Evolutionary conservation across 2,329 filamentous ascomycete genomes (phyloP).

Genomic region (Fusarium sp.): DNA sequence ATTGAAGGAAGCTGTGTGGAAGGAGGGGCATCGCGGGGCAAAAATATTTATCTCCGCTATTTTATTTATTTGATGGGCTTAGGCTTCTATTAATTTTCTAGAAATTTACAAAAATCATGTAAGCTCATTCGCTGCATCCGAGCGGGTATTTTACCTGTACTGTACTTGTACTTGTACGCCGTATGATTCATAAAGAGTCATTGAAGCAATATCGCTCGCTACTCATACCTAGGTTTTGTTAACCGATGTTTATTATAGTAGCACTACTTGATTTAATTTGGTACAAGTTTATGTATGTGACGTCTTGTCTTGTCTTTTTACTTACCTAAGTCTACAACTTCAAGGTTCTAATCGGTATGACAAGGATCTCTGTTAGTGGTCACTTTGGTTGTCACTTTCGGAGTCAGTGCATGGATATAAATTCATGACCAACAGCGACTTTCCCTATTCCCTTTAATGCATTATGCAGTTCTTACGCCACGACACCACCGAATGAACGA

Average conservation of each 20-base stretch:
- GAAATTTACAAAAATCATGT: constrained; percentile 25
- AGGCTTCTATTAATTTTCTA: constrained; percentile 6
- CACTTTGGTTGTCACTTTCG: not conserved
- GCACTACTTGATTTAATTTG: not conserved
- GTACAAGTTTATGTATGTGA: not conserved
- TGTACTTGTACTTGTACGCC: not conserved
- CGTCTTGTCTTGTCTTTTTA: not conserved
- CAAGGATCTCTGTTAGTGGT: not conserved
- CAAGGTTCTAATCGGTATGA: not conserved
- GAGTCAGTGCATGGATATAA: not conserved
- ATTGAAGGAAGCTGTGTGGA: constrained; percentile 3
- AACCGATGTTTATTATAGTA: not conserved
- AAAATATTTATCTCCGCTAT: constrained; percentile 20
- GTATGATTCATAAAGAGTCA: constrained; percentile 39
- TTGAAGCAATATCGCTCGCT: not conserved
- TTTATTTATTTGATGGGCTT: not conserved
- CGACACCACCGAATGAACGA: not conserved
- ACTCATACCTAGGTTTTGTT: not conserved
- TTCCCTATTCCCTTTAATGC: not conserved
- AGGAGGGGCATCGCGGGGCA: constrained; percentile 41
- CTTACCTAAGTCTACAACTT: not conserved
- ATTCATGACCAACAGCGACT: constrained; percentile 3
- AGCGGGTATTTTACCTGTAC: not conserved
- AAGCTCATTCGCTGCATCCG: constrained; percentile 26
- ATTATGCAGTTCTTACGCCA: constrained; percentile 1